Evolutionary conservation across 2,329 filamentous ascomycete species (phyloP), one percentile per base, ranked within the genome.

Genomic region (Lasiodiplodia sp.): DNA sequence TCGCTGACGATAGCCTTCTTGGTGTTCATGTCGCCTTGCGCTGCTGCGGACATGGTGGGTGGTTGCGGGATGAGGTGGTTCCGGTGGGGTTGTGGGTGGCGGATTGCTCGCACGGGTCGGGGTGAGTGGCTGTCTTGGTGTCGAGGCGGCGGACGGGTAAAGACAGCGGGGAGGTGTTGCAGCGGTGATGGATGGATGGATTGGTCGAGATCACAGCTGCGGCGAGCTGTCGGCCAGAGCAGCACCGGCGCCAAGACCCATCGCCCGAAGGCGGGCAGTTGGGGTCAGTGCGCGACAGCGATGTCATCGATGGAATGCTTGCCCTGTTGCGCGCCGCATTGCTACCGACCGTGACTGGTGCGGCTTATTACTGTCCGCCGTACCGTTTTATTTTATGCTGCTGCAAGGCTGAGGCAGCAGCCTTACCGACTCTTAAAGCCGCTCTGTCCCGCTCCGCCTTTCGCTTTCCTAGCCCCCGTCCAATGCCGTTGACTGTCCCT

Each of bases 1-100:
- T 57, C 55, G 23, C 31, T 28, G 77, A 75, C 78, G 66, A 75
- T 73, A 66, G 80, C 78, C 77, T 84, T 83, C 71, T 79, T 78
- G 60, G 80, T 81, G 71, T 71, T 71, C 67, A 75, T 70, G 73
- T 76, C 75, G 74, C 75, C 78, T 75, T 79, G 76, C 68, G 78
- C 75, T 72, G 81, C 75, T 74, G 77, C 80, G 69, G 86, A 86
- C 85, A 87, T 87, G 67, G 70, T 64, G 71, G 67, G 71, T 60
- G 71, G 64, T 23, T 21, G 47, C 16, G n/a, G 23, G 37, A n/a
- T 31, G 52, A 16, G 21, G 60, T 16, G 28, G 40, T 44, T 40
- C 34, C 56, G 18, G 63, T 16, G 18, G 37, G 34, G 63, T 40
- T 60, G 55, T 16, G 60, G 63, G 23, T n/a, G 31, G 51, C 14